Conservation (phyloP, 345 rosid species). For the Aquilaria yunnanensis region DNA sequence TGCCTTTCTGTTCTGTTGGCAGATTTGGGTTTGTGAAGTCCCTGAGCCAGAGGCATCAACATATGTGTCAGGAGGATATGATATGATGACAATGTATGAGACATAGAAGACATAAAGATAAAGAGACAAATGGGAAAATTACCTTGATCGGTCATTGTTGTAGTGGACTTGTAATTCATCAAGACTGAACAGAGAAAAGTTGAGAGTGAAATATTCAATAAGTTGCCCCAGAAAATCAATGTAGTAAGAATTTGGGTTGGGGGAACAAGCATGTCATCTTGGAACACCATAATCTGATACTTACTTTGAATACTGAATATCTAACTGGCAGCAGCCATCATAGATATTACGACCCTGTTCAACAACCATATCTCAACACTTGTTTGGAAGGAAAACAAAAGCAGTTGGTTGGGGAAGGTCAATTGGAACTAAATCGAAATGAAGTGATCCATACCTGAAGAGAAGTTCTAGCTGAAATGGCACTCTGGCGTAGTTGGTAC, state of each 20-base stretch:
- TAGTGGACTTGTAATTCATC: slow-evolving; percentile 98
- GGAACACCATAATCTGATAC: slow-evolving; percentile 9
- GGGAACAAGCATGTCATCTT: not conserved
- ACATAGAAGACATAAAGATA: slow-evolving; percentile 2
- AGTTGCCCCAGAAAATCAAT: not conserved
- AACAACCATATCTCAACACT: slow-evolving; percentile 6
- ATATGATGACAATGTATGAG: not conserved
- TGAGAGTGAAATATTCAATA: slow-evolving; percentile 9
- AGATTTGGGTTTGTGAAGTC: slow-evolving; percentile 94
- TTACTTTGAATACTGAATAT: slow-evolving; percentile 97
- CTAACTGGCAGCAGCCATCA: slow-evolving; percentile 97
- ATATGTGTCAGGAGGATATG: slow-evolving; percentile 6
- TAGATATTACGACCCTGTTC: slow-evolving; percentile 92
- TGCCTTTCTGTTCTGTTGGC: slow-evolving; percentile 90
- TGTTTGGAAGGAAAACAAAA: slow-evolving; percentile 9
- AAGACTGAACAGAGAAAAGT: slow-evolving; percentile 46
- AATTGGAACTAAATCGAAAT: not conserved
- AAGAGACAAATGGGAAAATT: slow-evolving; percentile 14
- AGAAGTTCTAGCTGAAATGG: slow-evolving; percentile 74
- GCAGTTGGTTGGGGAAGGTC: slow-evolving; percentile 1
- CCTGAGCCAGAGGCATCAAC: slow-evolving; percentile 35
- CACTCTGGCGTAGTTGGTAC: slow-evolving; percentile 68
- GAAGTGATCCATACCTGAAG: slow-evolving; percentile 55
- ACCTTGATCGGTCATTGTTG: slow-evolving; percentile 97
- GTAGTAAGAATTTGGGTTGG: not conserved